These are phyloP conservation scores for Trematosphaeria pertusa DNA, from an alignment of 2,329 filamentous ascomycete species.

Conservation along the genomic window DNA sequence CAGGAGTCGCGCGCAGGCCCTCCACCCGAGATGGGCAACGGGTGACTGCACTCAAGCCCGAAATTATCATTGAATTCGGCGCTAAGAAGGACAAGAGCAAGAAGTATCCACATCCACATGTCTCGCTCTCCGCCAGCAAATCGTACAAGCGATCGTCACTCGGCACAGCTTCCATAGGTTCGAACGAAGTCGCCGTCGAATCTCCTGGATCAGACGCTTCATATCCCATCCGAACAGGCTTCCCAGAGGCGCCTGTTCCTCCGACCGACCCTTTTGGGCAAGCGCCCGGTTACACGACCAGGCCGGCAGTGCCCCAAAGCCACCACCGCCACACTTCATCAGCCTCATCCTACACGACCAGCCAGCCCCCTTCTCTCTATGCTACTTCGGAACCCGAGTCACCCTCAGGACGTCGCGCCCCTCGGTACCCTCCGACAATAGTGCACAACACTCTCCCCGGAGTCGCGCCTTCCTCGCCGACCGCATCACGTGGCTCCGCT, in stretches of 20 bases:
- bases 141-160: constrained; percentile 36
- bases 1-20: constrained; percentile 29
- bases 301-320: constrained; percentile 24
- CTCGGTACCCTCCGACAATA: constrained; percentile 31
- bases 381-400: constrained; percentile 41
- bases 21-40: constrained; percentile 31
- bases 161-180: constrained; percentile 24
- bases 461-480: constrained; percentile 23
- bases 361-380: constrained; percentile 37
- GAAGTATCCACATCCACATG: constrained; percentile 23
- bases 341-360: constrained; percentile 34
- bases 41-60: constrained; percentile 25
- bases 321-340: constrained; percentile 37
- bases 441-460: constrained; percentile 35
- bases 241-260: constrained; percentile 35
- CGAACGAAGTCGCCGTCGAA: constrained; percentile 34
- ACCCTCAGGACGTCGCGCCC: constrained; percentile 23
- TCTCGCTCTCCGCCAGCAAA: constrained; percentile 21
- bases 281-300: constrained; percentile 26
- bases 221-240: constrained; percentile 39
- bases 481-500: constrained; percentile 18
- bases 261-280: constrained; percentile 21
- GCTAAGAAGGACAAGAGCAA: constrained; percentile 34
- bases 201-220: constrained; percentile 41
- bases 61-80: constrained; percentile 38